Base-by-base conservation (phyloP, 2,329 filamentous ascomycete genomes). In the Corniculantispora saksenae region DNA sequence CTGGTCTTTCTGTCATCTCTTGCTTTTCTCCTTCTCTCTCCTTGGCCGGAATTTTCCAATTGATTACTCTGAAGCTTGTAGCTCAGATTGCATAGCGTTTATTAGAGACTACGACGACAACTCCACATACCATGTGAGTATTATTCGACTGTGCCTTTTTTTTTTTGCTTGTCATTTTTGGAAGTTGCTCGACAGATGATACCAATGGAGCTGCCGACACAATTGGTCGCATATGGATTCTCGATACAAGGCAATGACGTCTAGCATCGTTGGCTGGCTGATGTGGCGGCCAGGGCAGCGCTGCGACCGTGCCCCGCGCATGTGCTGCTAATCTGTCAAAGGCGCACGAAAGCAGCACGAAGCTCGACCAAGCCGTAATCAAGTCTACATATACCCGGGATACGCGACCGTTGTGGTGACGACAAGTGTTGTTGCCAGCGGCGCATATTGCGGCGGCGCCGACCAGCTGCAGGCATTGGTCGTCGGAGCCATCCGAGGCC, bases 21-120 rank as follows among this genome's bases (percentile, higher is more conserved):
- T 66, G 32, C 55, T 25, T 62, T 63, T 66, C 61, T 35, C 51
- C 25, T 21, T 27, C 47, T 61, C 51, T 23, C 53, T 54, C 50
- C 47, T 54, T 45, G 45, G 51, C 40, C 32, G 56, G 35, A 43
- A 43, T 27, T 29, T 19, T n/a, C 32, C 56, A 45, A 61, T 58
- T 66, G 43, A 56, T 61, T 47, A 43, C 40, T 56, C 53, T 65
- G 58, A 63, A 61, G 59, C 59, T 64, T 45, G 35, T 45, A 58
- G 61, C 61, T 51, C 53, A 64, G 53, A 64, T 62, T 63, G 53
- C 62, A 65, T 56, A 65, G 62, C 62, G 61, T 57, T 64, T 64
- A 40, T 29, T 35, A 35, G 29, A 63, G 29, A 63, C 27, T 43
- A 47, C 45, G 7, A 56, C 51, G n/a, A 56, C 43, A 27, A 5